Evolutionary conservation across 106 monocot genomes (phyloP), one percentile per base, ranked within the genome.

Genomic region (Dendrobium nobile): DNA sequence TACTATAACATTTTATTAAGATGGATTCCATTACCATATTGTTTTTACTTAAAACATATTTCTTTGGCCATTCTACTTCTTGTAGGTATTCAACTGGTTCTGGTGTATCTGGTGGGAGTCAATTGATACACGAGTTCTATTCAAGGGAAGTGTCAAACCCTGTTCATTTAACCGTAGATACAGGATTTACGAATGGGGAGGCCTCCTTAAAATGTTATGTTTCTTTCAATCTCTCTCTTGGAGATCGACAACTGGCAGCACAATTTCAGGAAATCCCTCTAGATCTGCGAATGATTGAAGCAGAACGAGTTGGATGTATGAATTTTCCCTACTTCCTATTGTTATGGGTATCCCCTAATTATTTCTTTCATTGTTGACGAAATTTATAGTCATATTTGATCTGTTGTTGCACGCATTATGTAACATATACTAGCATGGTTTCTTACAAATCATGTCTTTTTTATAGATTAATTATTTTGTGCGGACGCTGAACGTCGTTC

Each of bases 31-130:
- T 31, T 4, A 70, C 13, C 0, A 13, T 70, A 70, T 70, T 70
- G 13, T 37, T 37, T 70, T 70, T 37, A 33, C 33, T 70, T 37
- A 70, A 70, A 31, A 22, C 33, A 31, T 70, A 3, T 27, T 20
- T 15, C 74, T 74, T 43, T 74, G 18, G 74, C n/a, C 44, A 74
- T 43, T 74, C 20, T 74, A 20, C 41, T 44, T 56, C 81, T 4
- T 86, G 80, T 85, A 98, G 97, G 97, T 98, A 89, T 80, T 98
- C 97, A 55, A 98, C 97, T 72, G 94, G 97, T 54, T 85, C 89
- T 87, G 97, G 89, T 79, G 90, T 98, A 75, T 89, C 97, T 20
- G 97, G 89, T 2, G 89, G 92, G 18, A 98, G 97, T 86, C 73
- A 92, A 45, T 75, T 98, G 47, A 98, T 98, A 77, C 97, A 98